These are phyloP conservation scores for Mycena rosella DNA, from an alignment of 768 basidiomycete genomes.

Conservation along the genomic window DNA sequence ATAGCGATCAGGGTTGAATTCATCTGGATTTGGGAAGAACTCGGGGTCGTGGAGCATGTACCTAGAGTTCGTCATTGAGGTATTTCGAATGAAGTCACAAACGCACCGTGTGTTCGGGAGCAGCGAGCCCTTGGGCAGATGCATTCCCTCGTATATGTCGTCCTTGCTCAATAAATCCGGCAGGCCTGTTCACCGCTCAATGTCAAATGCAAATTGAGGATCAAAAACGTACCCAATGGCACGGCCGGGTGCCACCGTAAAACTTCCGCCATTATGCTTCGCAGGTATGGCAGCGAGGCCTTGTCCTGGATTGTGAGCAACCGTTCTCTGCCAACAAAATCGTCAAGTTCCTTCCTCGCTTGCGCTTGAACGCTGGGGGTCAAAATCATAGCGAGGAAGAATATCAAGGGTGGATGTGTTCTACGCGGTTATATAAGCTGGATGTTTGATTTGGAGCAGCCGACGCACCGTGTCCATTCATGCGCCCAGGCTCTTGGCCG, in stretches of 20 bases:
- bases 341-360: constrained; percentile 11
- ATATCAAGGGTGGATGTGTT: not conserved
- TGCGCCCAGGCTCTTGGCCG: not conserved
- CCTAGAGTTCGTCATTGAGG: not conserved
- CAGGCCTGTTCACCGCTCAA: not conserved
- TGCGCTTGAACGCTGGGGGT: constrained; percentile 6
- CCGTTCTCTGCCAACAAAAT: constrained; percentile 21
- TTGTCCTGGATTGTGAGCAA: constrained; percentile 23
- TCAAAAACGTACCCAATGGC: constrained; percentile 36
- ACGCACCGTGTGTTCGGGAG: constrained; percentile 27
- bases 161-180: not conserved
- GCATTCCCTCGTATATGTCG: constrained; percentile 27
- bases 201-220: not conserved
- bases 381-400: constrained; percentile 14
- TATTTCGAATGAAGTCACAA: not conserved
- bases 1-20: constrained; percentile 47
- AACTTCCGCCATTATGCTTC: constrained; percentile 22
- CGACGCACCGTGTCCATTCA: constrained; percentile 27
- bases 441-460: too few species aligned
- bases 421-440: not conserved
- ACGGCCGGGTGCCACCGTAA: constrained; percentile 29
- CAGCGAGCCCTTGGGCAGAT: constrained; percentile 25
- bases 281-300: constrained; percentile 24
- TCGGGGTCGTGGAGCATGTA: constrained; percentile 28
- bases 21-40: constrained; percentile 41